Conservation (phyloP, 169 alveolate species). For the Babesia sp. region DNA sequence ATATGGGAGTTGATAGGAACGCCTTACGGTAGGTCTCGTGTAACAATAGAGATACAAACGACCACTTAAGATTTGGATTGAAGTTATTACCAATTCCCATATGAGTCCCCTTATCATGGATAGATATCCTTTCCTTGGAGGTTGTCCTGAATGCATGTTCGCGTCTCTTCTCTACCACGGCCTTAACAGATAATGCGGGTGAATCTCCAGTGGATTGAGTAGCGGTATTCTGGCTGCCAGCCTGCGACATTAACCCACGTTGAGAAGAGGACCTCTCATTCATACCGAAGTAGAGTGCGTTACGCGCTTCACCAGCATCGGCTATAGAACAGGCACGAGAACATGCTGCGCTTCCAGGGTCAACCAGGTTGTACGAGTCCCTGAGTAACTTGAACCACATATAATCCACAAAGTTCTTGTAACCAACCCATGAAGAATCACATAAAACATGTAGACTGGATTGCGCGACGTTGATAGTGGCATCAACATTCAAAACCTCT, state of each 20-base stretch:
- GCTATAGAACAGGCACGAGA: constrained; percentile 20
- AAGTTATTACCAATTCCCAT: no score
- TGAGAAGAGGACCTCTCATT: background rate
- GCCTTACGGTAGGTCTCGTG: constrained; percentile 50
- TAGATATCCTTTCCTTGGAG: background rate
- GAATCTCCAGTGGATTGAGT: background rate
- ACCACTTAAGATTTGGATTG: constrained; percentile 23
- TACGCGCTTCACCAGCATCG: constrained; percentile 19
- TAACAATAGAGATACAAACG: constrained; percentile 13
- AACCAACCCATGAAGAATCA: constrained; percentile 66
- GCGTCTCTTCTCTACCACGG: constrained; percentile 14
- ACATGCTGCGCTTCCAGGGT: background rate
- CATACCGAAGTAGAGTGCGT: background rate
- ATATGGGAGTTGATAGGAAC: constrained; percentile 39
- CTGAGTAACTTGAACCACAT: constrained; percentile 53
- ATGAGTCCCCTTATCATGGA: background rate
- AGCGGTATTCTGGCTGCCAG: background rate
- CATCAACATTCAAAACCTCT: constrained; percentile 2
- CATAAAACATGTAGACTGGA: constrained; percentile 39
- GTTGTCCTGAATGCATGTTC: background rate
- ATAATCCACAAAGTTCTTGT: constrained; percentile 51
- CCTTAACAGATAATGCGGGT: background rate
- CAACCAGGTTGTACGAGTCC: constrained; percentile 13
- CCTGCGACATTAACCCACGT: background rate
- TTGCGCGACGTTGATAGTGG: constrained; percentile 38